These are phyloP conservation scores for Lachancea dasiensis DNA, from an alignment of 805 yeast genomes.

Conservation along the genomic window DNA sequence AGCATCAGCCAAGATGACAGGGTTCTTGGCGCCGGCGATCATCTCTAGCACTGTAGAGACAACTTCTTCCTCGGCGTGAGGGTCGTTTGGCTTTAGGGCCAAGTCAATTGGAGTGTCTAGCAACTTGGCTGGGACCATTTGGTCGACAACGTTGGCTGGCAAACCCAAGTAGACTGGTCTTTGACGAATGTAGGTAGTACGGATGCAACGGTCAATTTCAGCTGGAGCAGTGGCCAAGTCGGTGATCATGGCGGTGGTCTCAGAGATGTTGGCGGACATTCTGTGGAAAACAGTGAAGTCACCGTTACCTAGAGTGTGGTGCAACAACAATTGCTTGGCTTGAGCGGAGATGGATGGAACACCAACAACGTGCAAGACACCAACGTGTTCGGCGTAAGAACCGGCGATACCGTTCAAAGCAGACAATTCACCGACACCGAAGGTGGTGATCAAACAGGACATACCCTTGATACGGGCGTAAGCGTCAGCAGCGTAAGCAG, in stretches of 20 bases:
- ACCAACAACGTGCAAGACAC: slow-evolving; percentile 79
- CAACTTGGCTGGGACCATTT: slow-evolving; percentile 48
- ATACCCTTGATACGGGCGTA: slow-evolving; percentile 77
- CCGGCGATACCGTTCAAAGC: slow-evolving; percentile 87
- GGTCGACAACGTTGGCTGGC: slow-evolving; percentile 76
- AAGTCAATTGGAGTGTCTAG: slow-evolving; percentile 63
- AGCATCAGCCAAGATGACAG: slow-evolving; percentile 77
- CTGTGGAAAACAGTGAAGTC: slow-evolving; percentile 72
- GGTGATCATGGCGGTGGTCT: slow-evolving; percentile 57
- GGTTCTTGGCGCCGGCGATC: slow-evolving; percentile 56
- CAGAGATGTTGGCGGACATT: slow-evolving; percentile 70
- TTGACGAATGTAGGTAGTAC: slow-evolving; percentile 63
- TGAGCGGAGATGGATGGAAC: slow-evolving; percentile 74
- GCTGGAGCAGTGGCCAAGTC: slow-evolving; percentile 61
- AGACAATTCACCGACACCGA: slow-evolving; percentile 85
- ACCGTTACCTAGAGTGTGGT: slow-evolving; percentile 81
- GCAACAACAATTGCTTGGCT: slow-evolving; percentile 64
- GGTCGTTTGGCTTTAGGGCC: slow-evolving; percentile 50
- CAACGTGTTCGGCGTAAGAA: slow-evolving; percentile 84
- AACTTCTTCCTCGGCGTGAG: slow-evolving; percentile 59
- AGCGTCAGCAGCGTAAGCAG: slow-evolving; percentile 86
- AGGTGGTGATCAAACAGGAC: slow-evolving; percentile 72
- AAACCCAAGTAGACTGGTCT: slow-evolving; percentile 79
- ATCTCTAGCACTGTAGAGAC: slow-evolving; percentile 45
- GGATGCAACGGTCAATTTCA: slow-evolving; percentile 67